Evolutionary conservation across 1,139 yeast genomes (phyloP).

Genomic region (Taiozyma sp.): DNA sequence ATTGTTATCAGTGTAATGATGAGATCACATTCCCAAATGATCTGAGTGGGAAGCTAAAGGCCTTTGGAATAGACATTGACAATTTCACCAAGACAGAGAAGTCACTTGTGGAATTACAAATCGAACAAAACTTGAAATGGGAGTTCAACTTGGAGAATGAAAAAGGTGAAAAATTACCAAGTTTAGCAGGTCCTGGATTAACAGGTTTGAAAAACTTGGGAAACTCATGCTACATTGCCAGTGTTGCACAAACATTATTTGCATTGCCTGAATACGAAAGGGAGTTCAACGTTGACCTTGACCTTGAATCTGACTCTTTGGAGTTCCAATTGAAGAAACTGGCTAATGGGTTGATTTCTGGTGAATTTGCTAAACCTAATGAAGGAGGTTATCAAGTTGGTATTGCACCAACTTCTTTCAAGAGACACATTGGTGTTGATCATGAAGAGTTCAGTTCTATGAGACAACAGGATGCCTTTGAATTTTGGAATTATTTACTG

Average conservation of each 20-base stretch:
- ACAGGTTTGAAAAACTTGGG: slow-evolving; percentile 90
- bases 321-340: slow-evolving; percentile 71
- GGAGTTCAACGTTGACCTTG: slow-evolving; percentile 22
- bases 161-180: slow-evolving; percentile 59
- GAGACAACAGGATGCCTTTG: slow-evolving; percentile 94
- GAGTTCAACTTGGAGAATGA: slow-evolving; percentile 79
- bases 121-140: slow-evolving; percentile 93
- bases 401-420: slow-evolving; percentile 71
- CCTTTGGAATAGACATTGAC: slow-evolving; percentile 68
- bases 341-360: slow-evolving; percentile 75
- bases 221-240: slow-evolving; percentile 85
- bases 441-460: slow-evolving; percentile 83
- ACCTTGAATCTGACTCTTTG: slow-evolving; percentile 43
- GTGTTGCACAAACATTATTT: slow-evolving; percentile 73
- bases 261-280: slow-evolving; percentile 22
- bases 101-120: slow-evolving; percentile 79
- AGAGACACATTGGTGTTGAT: slow-evolving; percentile 67
- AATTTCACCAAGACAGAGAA: slow-evolving; percentile 68
- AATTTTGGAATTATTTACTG: slow-evolving; percentile 67
- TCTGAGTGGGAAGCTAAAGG: slow-evolving; percentile 43
- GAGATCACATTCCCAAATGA: slow-evolving; percentile 71
- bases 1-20: slow-evolving; percentile 85
- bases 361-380: slow-evolving; percentile 62
- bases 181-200: slow-evolving; percentile 63
- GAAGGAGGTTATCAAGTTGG: slow-evolving; percentile 67